Evolutionary conservation across 2,329 filamentous ascomycete genomes (phyloP).

Genomic region (Aaosphaeria pasadenensis): DNA sequence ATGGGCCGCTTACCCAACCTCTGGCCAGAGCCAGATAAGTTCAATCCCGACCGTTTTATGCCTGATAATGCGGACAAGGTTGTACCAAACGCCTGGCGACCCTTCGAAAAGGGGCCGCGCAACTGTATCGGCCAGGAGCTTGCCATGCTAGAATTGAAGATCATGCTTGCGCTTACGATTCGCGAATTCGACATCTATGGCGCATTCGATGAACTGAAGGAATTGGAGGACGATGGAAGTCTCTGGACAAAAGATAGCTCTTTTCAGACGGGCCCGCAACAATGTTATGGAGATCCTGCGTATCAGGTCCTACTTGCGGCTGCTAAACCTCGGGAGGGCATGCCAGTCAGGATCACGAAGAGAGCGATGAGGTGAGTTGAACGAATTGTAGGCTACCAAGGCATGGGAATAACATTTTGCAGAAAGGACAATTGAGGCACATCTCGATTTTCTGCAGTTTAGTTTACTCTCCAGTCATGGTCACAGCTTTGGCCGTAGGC

Average conservation of each 20-base stretch:
- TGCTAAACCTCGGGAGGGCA: slow-evolving; percentile 23
- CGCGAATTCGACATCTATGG: slow-evolving; percentile 21
- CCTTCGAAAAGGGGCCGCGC: slow-evolving; percentile 39
- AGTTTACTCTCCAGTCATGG: background rate
- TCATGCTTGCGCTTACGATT: slow-evolving; percentile 23
- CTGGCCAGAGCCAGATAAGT: slow-evolving; percentile 14
- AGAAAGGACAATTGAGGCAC: background rate
- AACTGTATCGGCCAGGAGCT: slow-evolving; percentile 41
- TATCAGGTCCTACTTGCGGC: slow-evolving; percentile 25
- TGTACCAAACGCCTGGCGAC: slow-evolving; percentile 21
- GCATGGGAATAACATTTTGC: background rate
- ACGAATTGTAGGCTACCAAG: too few relatives aligned
- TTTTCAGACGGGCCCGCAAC: slow-evolving; percentile 12
- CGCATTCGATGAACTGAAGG: slow-evolving; percentile 11
- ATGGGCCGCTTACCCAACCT: slow-evolving; percentile 10
- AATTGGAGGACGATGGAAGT: slow-evolving; percentile 12
- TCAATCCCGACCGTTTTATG: slow-evolving; percentile 21
- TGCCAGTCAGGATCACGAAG: slow-evolving; percentile 19
- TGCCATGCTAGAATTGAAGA: slow-evolving; percentile 36
- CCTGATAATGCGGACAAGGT: slow-evolving; percentile 7
- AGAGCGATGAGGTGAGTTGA: background rate
- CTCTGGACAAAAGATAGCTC: slow-evolving; percentile 15
- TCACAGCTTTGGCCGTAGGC: background rate
- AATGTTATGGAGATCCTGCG: slow-evolving; percentile 19
- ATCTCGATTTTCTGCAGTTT: background rate